Conservation (phyloP, 495 filamentous ascomycete species). For the Cercophora samala region DNA sequence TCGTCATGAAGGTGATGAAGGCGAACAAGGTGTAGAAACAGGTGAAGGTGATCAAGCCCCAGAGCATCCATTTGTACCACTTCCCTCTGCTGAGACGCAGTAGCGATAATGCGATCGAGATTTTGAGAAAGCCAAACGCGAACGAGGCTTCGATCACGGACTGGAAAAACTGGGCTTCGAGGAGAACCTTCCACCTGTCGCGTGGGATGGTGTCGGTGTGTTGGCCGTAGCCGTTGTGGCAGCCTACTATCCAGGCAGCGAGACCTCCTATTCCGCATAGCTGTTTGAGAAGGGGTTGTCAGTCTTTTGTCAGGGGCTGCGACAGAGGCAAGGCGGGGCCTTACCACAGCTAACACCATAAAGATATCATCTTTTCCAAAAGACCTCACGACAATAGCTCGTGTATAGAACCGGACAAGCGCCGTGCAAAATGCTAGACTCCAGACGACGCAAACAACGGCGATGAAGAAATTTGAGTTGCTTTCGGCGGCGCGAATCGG, state of each 20-base stretch:
- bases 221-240: constrained; percentile 37
- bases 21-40: constrained; percentile 35
- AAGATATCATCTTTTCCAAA: constrained; percentile 46
- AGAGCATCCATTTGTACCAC: constrained; percentile 29
- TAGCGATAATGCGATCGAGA: constrained; percentile 42
- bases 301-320: not conserved
- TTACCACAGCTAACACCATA: constrained; percentile 40
- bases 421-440: constrained; percentile 23
- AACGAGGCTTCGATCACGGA: constrained; percentile 39
- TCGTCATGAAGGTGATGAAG: constrained; percentile 36
- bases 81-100: constrained; percentile 27
- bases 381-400: constrained; percentile 33
- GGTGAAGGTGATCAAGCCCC: constrained; percentile 31
- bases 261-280: constrained; percentile 24
- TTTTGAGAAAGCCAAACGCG: constrained; percentile 46
- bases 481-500: constrained; percentile 24
- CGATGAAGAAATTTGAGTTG: constrained; percentile 21
- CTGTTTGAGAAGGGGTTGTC: constrained; percentile 11
- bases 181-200: constrained; percentile 29
- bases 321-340: not conserved
- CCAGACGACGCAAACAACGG: constrained; percentile 23
- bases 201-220: constrained; percentile 33
- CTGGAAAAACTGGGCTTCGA: constrained; percentile 43
- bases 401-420: constrained; percentile 34
- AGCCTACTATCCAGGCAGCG: constrained; percentile 24